Base-by-base conservation (phyloP, 768 basidiomycete genomes). In the Mycena alexandri region DNA sequence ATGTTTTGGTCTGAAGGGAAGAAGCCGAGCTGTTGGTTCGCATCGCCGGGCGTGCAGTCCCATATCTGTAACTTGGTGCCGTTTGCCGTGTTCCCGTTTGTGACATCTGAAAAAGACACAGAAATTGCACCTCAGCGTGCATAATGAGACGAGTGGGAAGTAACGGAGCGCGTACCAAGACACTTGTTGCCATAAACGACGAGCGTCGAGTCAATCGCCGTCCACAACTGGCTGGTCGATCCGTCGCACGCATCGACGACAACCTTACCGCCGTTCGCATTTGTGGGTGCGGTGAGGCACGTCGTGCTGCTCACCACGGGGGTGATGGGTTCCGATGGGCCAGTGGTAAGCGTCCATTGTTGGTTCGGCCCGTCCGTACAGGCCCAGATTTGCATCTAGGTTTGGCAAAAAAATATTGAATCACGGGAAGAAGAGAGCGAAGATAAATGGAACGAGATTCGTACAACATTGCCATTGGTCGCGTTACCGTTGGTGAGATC, bases 51-150 rank as follows among this genome's bases (percentile, higher is more conserved):
- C 21, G 57, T 64, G 64, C 75, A 75, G 25, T 52, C 57, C 74
- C 74, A 76, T 52, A 75, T 69, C 56, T 76, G 75, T 43, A 76
- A 58, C 67, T 75, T 73, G 21, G 68, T 65, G 50, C 75, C 75
- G 59, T 71, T 71, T 29, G 52, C 69, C 41, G 67, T 73, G 25
- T 52, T 63, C 22, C 74, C 74, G 51, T 71, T 60, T 6, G 61
- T 62, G 38, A 75, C 73, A 47, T 75, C 75, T 60, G 44, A 38
- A 42, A 75, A 47, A 48, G n/a, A n/a, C n/a, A n/a, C n/a, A 48
- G 65, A 71, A 2, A 24, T 5, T 17, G 41, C 42, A 44, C 22
- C 21, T 57, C 55, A 57, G 55, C 51, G 42, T 21, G 43, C 55
- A 38, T 44, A 29, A 46, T 57, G 22, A 42, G 34, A 33, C 44